Conservation (phyloP, 2,329 filamentous ascomycete genomes). For the Fusarium verticillioides region DNA sequence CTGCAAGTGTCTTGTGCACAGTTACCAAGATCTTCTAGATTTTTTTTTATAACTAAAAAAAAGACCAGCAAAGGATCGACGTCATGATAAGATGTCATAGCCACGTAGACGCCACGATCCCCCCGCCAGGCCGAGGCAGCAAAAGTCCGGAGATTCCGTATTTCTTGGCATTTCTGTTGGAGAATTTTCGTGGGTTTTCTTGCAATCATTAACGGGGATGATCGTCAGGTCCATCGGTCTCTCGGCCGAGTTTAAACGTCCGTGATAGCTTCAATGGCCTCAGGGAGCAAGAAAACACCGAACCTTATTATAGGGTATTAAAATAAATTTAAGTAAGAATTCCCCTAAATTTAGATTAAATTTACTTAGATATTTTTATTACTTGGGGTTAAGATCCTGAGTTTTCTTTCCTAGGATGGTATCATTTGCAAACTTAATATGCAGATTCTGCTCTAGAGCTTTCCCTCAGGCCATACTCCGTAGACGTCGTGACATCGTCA, state of each 20-base stretch:
- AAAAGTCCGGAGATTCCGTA: conserved; percentile 2
- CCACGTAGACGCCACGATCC: neutral
- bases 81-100: conserved; percentile 26
- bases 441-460: neutral
- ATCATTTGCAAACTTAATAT: neutral
- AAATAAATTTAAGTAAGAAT: too few species aligned
- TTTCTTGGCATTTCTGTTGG: conserved; percentile 7
- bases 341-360: too few species aligned
- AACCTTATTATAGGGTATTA: too few species aligned
- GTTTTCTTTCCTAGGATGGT: too few species aligned
- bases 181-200: neutral
- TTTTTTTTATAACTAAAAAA: neutral
- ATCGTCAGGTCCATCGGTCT: conserved; percentile 19
- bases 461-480: too few species aligned
- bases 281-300: too few species aligned
- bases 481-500: neutral
- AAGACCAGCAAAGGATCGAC: conserved; percentile 3
- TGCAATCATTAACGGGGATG: neutral
- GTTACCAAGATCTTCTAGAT: conserved; percentile 21
- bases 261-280: neutral
- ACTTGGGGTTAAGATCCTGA: too few species aligned
- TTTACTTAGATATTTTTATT: too few species aligned
- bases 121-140: conserved; percentile 13
- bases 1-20: conserved; percentile 42
- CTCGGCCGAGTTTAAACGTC: conserved; percentile 34